Percentiles rank a stretch among this genome's conserved stretches.
These are phyloP conservation scores for Andrographis paniculata DNA, from an alignment of 305 asterid genomes.

Conservation along the genomic window DNA sequence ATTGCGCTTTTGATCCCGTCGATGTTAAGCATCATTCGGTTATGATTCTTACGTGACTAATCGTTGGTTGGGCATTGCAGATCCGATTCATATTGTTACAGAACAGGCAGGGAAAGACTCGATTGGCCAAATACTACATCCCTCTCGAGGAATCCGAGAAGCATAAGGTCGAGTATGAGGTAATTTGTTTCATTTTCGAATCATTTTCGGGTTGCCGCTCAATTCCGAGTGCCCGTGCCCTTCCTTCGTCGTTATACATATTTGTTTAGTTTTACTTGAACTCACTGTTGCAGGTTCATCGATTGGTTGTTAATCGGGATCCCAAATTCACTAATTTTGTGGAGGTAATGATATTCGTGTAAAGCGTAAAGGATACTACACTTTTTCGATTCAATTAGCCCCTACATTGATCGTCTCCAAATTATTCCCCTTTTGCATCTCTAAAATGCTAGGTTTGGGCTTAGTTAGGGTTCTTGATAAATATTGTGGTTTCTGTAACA, in stretches of 20 bases:
- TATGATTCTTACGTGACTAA: too few relatives aligned
- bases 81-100: slow-evolving; percentile 87
- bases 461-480: not conserved
- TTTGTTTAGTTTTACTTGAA: not conserved
- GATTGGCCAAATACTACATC: slow-evolving; percentile 87
- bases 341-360: slow-evolving; percentile 54
- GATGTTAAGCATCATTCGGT: not conserved
- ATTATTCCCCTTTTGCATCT: too few relatives aligned
- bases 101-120: slow-evolving; percentile 95
- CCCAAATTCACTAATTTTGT: slow-evolving; percentile 96
- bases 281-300: slow-evolving; percentile 60
- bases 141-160: slow-evolving; percentile 99
- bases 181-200: slow-evolving; percentile 17
- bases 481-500: too few relatives aligned
- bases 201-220: slow-evolving; percentile 1
- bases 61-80: too few relatives aligned
- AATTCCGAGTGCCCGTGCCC: not conserved
- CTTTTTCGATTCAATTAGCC: too few relatives aligned
- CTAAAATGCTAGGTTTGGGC: not conserved
- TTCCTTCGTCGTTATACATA: not conserved
- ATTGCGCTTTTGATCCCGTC: too few relatives aligned
- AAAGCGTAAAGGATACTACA: too few relatives aligned
- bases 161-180: slow-evolving; percentile 97
- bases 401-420: too few relatives aligned
- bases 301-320: slow-evolving; percentile 90